A percentile compares a stretch with the other conserved stretches of the same genome.
phyloP scores from a whole-genome alignment of 495 filamentous ascomycete species.

The Penicillium flavigenum region DNA sequence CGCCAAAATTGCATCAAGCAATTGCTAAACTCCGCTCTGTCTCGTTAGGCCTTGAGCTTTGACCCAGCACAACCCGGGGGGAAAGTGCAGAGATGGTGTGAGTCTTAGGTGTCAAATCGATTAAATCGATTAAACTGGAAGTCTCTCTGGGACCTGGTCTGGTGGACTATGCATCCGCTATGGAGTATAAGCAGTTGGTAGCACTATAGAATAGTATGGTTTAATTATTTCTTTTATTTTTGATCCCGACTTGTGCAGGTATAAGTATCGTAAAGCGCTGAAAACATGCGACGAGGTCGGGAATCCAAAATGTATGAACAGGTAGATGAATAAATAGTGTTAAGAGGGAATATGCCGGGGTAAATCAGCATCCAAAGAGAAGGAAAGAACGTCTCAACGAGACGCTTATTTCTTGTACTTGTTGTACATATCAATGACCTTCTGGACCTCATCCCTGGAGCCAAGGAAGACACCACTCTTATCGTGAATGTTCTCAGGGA shows the following conservation, averaged over 20 bases:
- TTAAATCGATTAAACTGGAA: too few species aligned
- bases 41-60: neutral
- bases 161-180: neutral
- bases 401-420: conserved; percentile 41
- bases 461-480: conserved; percentile 94
- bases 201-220: neutral
- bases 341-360: neutral
- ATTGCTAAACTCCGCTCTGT: conserved; percentile 8
- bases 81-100: neutral
- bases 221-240: conserved; percentile 4
- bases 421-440: conserved; percentile 71
- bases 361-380: conserved; percentile 1
- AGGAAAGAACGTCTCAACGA: neutral
- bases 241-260: conserved; percentile 2
- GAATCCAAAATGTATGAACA: neutral
- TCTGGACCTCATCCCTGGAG: conserved; percentile 91
- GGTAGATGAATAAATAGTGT: neutral
- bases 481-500: conserved; percentile 94
- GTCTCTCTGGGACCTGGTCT: neutral
- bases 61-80: too few species aligned
- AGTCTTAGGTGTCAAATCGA: neutral
- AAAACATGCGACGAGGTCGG: conserved; percentile 5
- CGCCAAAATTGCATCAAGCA: conserved; percentile 7
- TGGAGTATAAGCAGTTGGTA: neutral
- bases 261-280: conserved; percentile 13